Percentiles rank a stretch among this genome's conserved stretches.
These are phyloP conservation scores for Pestalotiopsis sp. DNA, from an alignment of 2,329 filamentous ascomycete species.

Conservation along the genomic window DNA sequence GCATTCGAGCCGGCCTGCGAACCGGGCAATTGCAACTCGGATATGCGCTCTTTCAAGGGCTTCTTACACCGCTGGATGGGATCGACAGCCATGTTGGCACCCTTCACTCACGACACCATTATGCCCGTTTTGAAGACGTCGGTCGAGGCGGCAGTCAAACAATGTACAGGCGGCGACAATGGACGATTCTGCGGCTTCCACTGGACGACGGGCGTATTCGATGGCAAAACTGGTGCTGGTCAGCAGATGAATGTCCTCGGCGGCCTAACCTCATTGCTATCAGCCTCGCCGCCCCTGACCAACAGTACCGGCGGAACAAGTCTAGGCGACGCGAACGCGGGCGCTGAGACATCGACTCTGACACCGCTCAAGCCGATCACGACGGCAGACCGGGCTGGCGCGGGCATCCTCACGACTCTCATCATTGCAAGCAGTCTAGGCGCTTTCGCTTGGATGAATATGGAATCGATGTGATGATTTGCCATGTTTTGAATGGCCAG, in stretches of 20 bases:
- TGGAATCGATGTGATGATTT: not conserved
- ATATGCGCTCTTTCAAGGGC: slow-evolving; percentile 76
- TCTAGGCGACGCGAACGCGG: slow-evolving; percentile 45
- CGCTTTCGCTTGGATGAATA: slow-evolving; percentile 54
- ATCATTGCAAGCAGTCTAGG: slow-evolving; percentile 43
- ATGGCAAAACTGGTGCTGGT: slow-evolving; percentile 54
- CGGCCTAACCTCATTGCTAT: slow-evolving; percentile 45
- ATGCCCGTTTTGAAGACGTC: slow-evolving; percentile 61
- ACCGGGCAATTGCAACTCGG: slow-evolving; percentile 64
- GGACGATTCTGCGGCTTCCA: slow-evolving; percentile 66
- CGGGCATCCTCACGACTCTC: slow-evolving; percentile 50
- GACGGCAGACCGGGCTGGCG: slow-evolving; percentile 49
- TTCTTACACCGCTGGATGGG: slow-evolving; percentile 70
- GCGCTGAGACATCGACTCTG: slow-evolving; percentile 36
- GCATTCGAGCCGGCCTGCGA: slow-evolving; percentile 73
- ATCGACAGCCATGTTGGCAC: slow-evolving; percentile 63
- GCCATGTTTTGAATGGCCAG: not conserved
- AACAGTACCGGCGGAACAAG: slow-evolving; percentile 55
- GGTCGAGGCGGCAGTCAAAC: slow-evolving; percentile 59
- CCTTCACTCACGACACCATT: slow-evolving; percentile 58
- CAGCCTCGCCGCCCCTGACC: slow-evolving; percentile 47
- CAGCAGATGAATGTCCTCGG: slow-evolving; percentile 62
- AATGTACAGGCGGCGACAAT: slow-evolving; percentile 63
- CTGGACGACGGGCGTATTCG: slow-evolving; percentile 49
- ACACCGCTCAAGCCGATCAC: slow-evolving; percentile 38